These are phyloP conservation scores for Heterobasidion occidentale DNA, from an alignment of 1,284 basidiomycete species.

Conservation along the genomic window DNA sequence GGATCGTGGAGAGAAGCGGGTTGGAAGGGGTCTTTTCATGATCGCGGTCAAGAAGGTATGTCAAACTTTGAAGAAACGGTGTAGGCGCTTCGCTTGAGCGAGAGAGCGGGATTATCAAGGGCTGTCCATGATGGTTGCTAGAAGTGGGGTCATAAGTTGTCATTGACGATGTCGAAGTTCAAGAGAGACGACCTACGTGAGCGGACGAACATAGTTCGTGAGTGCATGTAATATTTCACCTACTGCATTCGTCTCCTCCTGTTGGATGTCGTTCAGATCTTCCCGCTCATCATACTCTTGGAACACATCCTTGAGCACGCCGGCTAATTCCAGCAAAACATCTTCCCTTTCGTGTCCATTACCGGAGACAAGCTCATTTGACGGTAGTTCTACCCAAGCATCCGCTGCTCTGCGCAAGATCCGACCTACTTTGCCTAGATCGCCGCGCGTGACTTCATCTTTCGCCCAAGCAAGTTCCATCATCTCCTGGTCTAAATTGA, in stretches of 20 bases:
- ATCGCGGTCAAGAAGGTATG: constrained; percentile 53
- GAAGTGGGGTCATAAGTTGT: background rate
- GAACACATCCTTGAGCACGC: constrained; percentile 60
- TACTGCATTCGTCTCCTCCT: constrained; percentile 56
- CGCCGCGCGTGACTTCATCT: constrained; percentile 53
- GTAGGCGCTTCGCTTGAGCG: constrained; percentile 44
- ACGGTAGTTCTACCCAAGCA: constrained; percentile 40
- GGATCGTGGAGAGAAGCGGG: constrained; percentile 52
- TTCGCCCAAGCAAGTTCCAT: constrained; percentile 67
- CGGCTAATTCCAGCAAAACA: constrained; percentile 60
- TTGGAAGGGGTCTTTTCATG: constrained; percentile 41
- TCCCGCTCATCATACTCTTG: constrained; percentile 61
- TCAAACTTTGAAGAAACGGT: constrained; percentile 49
- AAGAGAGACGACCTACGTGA: constrained; percentile 34
- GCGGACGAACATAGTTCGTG: constrained; percentile 43
- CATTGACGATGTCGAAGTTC: background rate
- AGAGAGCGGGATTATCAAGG: constrained; percentile 44
- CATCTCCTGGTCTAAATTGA: constrained; percentile 46
- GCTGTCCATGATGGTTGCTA: constrained; percentile 47
- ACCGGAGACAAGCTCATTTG: constrained; percentile 16
- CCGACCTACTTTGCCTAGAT: constrained; percentile 49
- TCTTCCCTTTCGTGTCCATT: constrained; percentile 31
- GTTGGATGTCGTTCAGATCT: constrained; percentile 50
- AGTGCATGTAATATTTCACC: constrained; percentile 53
- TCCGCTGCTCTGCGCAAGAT: constrained; percentile 43